Evolutionary conservation across 2,329 filamentous ascomycete species (phyloP).

Genomic region (Tolypocladium ophioglossoides): DNA sequence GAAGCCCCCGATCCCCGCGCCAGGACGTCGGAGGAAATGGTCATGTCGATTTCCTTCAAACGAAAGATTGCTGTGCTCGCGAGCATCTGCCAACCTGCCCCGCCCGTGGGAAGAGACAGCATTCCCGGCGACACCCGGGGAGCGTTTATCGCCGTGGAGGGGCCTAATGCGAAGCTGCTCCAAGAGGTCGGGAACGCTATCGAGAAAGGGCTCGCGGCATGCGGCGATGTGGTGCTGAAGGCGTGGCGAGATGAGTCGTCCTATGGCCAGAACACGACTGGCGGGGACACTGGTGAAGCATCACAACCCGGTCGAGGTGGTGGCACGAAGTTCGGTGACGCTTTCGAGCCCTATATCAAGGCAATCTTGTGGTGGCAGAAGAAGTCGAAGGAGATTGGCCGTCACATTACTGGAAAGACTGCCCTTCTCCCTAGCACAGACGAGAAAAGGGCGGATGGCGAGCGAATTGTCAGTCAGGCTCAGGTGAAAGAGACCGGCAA

Average conservation of each 20-base stretch:
- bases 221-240: constrained; percentile 29
- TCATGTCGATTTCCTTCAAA: constrained; percentile 64
- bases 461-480: background rate
- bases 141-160: constrained; percentile 74
- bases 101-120: constrained; percentile 21
- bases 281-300: constrained; percentile 8
- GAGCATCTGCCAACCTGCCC: constrained; percentile 62
- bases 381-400: constrained; percentile 59
- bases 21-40: constrained; percentile 30
- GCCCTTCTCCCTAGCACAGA: background rate
- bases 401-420: constrained; percentile 28
- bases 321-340: constrained; percentile 18
- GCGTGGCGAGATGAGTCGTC: constrained; percentile 30
- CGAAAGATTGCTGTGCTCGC: constrained; percentile 69
- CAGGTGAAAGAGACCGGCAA: constrained; percentile 2
- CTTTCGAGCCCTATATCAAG: constrained; percentile 51
- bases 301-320: background rate
- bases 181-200: constrained; percentile 53
- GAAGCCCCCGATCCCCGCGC: constrained; percentile 14
- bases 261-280: constrained; percentile 5
- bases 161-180: constrained; percentile 44
- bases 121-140: constrained; percentile 46
- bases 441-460: constrained; percentile 2
- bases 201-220: constrained; percentile 45
- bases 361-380: constrained; percentile 60